A percentile compares a stretch with the other conserved stretches of the same genome.
Evolutionary conservation across 352 stramenopile species (phyloP).

Genomic region (Phytopythium oedochilum): DNA sequence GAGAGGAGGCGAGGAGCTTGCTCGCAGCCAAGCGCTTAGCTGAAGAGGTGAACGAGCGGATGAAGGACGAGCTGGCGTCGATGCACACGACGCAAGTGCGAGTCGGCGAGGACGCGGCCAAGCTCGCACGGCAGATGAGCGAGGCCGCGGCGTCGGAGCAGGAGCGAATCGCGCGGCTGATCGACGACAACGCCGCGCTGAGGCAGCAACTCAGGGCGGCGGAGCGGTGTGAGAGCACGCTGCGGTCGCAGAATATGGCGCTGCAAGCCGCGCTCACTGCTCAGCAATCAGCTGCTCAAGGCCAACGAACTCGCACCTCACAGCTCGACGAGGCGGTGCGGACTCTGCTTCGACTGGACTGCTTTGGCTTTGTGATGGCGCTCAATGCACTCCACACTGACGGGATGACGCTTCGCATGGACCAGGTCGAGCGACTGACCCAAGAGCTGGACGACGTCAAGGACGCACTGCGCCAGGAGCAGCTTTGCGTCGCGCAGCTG

Average conservation of each 20-base stretch:
- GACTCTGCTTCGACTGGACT: background rate
- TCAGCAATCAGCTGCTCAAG: conserved; percentile 8
- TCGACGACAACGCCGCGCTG: conserved; percentile 36
- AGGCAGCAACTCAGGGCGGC: conserved; percentile 21
- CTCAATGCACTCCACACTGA: no score
- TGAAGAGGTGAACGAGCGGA: conserved; percentile 21
- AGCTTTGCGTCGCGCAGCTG: conserved; percentile 26
- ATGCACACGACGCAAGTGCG: conserved; percentile 8
- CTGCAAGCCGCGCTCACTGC: conserved; percentile 9
- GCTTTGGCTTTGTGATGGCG: no score
- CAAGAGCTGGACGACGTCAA: conserved; percentile 32
- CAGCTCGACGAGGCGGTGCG: conserved; percentile 20
- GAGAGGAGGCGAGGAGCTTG: conserved; percentile 15
- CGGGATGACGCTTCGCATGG: background rate
- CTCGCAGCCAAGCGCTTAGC: conserved; percentile 8
- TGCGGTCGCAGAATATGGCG: conserved; percentile 15
- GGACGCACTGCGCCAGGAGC: conserved; percentile 25
- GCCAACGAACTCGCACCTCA: conserved; percentile 5
- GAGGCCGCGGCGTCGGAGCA: background rate
- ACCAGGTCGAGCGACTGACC: conserved; percentile 20
- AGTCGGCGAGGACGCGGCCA: background rate
- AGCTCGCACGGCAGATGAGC: background rate
- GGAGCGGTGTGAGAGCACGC: conserved; percentile 16
- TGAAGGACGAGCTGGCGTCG: conserved; percentile 3
- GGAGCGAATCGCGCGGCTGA: conserved; percentile 32